Percentiles rank a stretch among this genome's conserved stretches.
phyloP scores from a whole-genome alignment of 2,329 filamentous ascomycete species.

The Cladophialophora psammophila region DNA sequence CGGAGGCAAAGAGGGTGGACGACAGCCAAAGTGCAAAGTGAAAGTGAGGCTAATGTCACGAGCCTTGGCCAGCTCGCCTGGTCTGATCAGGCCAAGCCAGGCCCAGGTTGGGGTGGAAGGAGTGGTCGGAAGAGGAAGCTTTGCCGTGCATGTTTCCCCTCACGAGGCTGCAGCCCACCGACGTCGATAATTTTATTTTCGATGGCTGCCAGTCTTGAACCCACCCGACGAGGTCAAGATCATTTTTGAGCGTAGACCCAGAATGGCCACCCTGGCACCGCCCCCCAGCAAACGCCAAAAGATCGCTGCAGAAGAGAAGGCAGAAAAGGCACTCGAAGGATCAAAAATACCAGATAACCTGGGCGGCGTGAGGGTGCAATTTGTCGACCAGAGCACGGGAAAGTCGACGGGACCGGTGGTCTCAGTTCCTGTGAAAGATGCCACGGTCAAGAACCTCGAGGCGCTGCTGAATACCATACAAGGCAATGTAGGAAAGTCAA shows the following conservation, averaged over 20 bases:
- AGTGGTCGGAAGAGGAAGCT: background rate
- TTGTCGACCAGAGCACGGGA: constrained; percentile 79
- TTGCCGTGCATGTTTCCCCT: background rate
- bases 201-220: background rate
- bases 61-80: no score
- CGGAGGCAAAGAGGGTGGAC: background rate
- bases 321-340: constrained; percentile 78
- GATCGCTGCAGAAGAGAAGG: constrained; percentile 74
- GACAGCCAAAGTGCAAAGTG: background rate
- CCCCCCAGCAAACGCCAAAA: constrained; percentile 88
- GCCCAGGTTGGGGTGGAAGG: background rate
- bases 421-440: constrained; percentile 81
- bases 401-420: constrained; percentile 73
- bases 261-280: constrained; percentile 82
- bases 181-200: background rate
- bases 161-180: constrained; percentile 1
- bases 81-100: no score
- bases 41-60: background rate
- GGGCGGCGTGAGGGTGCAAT: constrained; percentile 84
- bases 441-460: constrained; percentile 87
- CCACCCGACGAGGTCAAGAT: background rate
- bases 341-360: constrained; percentile 69
- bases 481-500: constrained; percentile 65
- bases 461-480: constrained; percentile 84
- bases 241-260: background rate